Base-by-base conservation (phyloP, 2,329 filamentous ascomycete genomes). In the Diplodia corticola region DNA sequence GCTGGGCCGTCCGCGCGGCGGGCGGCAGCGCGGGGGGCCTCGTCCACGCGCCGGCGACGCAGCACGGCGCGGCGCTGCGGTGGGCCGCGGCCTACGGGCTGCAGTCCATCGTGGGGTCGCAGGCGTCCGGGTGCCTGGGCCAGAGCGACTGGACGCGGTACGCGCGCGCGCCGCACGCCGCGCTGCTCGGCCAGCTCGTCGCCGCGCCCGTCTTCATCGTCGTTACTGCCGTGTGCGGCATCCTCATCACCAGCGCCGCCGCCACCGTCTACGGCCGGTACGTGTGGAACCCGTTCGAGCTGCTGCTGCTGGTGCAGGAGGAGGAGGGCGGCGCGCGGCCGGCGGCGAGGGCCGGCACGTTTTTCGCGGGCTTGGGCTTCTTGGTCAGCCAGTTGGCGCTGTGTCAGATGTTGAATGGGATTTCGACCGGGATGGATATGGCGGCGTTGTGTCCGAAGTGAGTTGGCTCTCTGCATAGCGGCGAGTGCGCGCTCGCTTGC, bases 41-140 rank as follows among this genome's bases (percentile, higher is more conserved):
- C 4, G 81, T 82, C 46, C 33, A 66, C 54, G 53, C 64, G 7
- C 44, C 2, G 71, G 24, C 71, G 73, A 84, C 5, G 79, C 82
- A 70, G 73, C 73, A 22, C 71, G 74, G 30, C 77, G 75, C 20
- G 71, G 78, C 53, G 65, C 69, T 3, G 69, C 81, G 78, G 1
- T 83, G 80, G 80, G 73, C 81, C 10, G 79, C 82, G 63, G 80
- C 82, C 76, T 76, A 77, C n/a, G 79, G 79, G 0, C 78, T 82
- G 53, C 82, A 81, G 64, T 79, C 81, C 50, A 76, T 75, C 28
- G 68, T 82, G 9, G 80, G 80, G 1, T 70, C 75, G 1, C 70
- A 80, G 10, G 78, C 79, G 0, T 78, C 78, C 0, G 79, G 79
- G 0, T 80, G 80, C 30, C 78, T 77, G 1, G 80, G 80, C 46